Conservation (phyloP, 306 rosid species). For the Gillenia trifoliata region DNA sequence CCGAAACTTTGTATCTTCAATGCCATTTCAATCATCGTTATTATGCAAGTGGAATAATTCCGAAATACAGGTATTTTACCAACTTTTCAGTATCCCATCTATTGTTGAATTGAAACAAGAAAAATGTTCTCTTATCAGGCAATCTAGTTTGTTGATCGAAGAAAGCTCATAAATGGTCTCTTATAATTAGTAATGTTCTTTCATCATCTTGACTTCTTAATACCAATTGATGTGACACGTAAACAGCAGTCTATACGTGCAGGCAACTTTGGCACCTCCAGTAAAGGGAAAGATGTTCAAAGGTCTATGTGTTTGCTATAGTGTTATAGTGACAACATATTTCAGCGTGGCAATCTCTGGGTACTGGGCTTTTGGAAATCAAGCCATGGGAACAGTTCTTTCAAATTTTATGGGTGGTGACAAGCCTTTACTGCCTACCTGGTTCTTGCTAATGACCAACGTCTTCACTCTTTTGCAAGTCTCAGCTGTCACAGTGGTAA, state of each 20-base stretch:
- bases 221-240: too few species aligned
- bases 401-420: conserved; percentile 37
- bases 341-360: conserved; percentile 66
- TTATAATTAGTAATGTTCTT: too few species aligned
- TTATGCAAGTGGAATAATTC: conserved; percentile 73
- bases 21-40: conserved; percentile 66
- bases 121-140: too few species aligned
- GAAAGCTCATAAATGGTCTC: too few species aligned
- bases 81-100: background rate
- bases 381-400: conserved; percentile 44
- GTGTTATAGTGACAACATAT: conserved; percentile 46
- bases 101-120: too few species aligned
- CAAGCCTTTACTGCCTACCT: conserved; percentile 45
- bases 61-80: conserved; percentile 72
- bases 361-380: conserved; percentile 86
- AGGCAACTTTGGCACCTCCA: conserved; percentile 85
- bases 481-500: conserved; percentile 60
- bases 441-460: conserved; percentile 69
- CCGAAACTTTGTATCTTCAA: conserved; percentile 47
- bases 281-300: conserved; percentile 78
- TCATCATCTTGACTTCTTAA: too few species aligned
- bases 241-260: background rate
- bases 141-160: too few species aligned
- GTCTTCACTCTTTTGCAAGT: conserved; percentile 57
- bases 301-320: conserved; percentile 66